These are phyloP conservation scores for Drechslerella dactyloides DNA, from an alignment of 2,329 filamentous ascomycete species.

Conservation along the genomic window DNA sequence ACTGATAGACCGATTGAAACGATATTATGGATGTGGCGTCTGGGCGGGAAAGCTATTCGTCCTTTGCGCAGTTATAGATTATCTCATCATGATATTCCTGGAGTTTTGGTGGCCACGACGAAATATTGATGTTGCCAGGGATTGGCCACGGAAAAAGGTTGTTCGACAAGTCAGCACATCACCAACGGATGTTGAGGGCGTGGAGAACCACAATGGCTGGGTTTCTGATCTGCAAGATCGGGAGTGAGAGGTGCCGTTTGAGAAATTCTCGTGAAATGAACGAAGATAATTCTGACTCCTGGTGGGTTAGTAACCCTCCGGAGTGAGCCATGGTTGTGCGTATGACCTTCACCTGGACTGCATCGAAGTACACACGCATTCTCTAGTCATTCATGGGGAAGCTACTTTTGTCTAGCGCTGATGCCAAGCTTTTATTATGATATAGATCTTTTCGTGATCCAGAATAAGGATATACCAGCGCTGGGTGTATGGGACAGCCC, in stretches of 20 bases:
- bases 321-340: no score
- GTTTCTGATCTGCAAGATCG: slow-evolving; percentile 39
- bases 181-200: slow-evolving; percentile 30
- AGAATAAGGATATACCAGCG: no score
- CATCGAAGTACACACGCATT: no score
- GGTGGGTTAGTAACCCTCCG: no score
- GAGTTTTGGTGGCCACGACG: slow-evolving; percentile 86
- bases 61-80: slow-evolving; percentile 91
- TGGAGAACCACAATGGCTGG: slow-evolving; percentile 28
- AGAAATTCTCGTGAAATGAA: neutral
- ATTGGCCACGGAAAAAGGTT: slow-evolving; percentile 82
- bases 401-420: no score
- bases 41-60: slow-evolving; percentile 99
- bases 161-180: slow-evolving; percentile 30
- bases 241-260: slow-evolving; percentile 13
- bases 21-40: slow-evolving; percentile 96
- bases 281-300: no score
- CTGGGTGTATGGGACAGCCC: neutral
- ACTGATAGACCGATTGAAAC: slow-evolving; percentile 89
- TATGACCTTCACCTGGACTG: no score
- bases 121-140: slow-evolving; percentile 83
- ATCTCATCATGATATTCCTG: slow-evolving; percentile 83
- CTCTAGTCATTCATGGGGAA: no score
- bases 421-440: no score
- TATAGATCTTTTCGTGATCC: no score